A percentile compares a stretch with the other conserved stretches of the same genome.
These are phyloP conservation scores for Phoma sp. DNA, from an alignment of 2,329 filamentous ascomycete species.

Conservation along the genomic window DNA sequence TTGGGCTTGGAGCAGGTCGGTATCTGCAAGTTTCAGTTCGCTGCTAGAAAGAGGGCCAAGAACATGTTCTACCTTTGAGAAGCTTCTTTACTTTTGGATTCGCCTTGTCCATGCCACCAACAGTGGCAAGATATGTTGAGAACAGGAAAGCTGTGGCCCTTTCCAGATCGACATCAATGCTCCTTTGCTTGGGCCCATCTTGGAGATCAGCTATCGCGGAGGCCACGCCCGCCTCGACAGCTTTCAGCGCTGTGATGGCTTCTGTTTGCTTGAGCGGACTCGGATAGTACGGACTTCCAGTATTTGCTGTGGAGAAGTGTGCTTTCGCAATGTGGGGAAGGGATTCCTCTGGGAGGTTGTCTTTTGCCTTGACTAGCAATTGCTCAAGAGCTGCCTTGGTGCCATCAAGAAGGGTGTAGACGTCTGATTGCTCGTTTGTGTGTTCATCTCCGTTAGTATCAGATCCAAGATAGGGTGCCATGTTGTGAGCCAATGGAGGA, in stretches of 20 bases:
- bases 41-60: constrained; percentile 1
- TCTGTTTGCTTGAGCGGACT: constrained; percentile 61
- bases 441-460: constrained; percentile 12
- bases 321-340: constrained; percentile 37
- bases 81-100: constrained; percentile 55
- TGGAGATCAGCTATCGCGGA: constrained; percentile 65
- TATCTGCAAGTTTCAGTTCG: constrained; percentile 60
- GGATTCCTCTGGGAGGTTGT: constrained; percentile 45
- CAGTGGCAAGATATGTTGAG: constrained; percentile 63
- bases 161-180: constrained; percentile 61
- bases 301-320: constrained; percentile 47
- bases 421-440: constrained; percentile 17
- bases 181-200: constrained; percentile 52
- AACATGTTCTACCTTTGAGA: constrained; percentile 46
- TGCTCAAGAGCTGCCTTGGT: constrained; percentile 42
- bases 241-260: constrained; percentile 63
- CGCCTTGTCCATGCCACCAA: constrained; percentile 57
- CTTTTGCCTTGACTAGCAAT: constrained; percentile 40
- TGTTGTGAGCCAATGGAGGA: constrained; percentile 15
- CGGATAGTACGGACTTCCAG: constrained; percentile 50
- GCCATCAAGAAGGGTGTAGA: constrained; percentile 43
- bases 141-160: constrained; percentile 63
- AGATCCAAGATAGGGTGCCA: constrained; percentile 39
- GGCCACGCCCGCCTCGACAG: constrained; percentile 65
- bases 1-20: constrained; percentile 73